Percentiles rank a stretch among this genome's conserved stretches.
Conservation (phyloP, 176 grass and related monocot genomes). For the Puya raimondii region DNA sequence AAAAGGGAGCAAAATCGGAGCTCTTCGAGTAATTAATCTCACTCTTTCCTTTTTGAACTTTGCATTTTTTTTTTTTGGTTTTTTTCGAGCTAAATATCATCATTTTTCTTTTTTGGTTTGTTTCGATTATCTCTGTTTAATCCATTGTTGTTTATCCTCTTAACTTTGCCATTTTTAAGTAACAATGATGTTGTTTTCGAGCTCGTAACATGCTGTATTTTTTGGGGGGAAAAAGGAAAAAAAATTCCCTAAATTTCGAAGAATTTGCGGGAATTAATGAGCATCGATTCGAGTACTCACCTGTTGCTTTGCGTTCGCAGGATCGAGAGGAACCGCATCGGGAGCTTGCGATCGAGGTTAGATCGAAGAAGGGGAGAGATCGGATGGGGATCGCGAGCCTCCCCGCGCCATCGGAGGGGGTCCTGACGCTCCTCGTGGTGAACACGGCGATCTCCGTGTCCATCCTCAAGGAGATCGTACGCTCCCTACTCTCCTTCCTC, state of each 20-base stretch:
- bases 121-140: no score
- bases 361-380: no score
- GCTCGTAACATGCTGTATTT: no score
- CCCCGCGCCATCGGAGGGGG: slow-evolving; percentile 55
- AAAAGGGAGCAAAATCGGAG: no score
- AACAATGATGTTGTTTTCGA: no score
- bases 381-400: slow-evolving; percentile 64
- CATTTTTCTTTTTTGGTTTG: no score
- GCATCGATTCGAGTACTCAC: no score
- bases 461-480: slow-evolving; percentile 36
- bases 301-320: neutral
- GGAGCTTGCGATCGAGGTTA: neutral
- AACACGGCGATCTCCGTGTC: slow-evolving; percentile 56
- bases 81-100: neutral
- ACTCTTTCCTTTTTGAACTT: neutral
- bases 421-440: slow-evolving; percentile 52
- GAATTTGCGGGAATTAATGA: no score
- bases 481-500: slow-evolving; percentile 35
- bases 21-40: neutral
- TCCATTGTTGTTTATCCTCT: no score
- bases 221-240: no score
- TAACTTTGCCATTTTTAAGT: no score
- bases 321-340: neutral
- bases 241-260: no score
- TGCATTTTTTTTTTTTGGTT: neutral